Percentiles rank a stretch among this genome's conserved stretches.
Evolutionary conservation across 768 basidiomycete genomes (phyloP).

Genomic region (Trametes cinnabarina): DNA sequence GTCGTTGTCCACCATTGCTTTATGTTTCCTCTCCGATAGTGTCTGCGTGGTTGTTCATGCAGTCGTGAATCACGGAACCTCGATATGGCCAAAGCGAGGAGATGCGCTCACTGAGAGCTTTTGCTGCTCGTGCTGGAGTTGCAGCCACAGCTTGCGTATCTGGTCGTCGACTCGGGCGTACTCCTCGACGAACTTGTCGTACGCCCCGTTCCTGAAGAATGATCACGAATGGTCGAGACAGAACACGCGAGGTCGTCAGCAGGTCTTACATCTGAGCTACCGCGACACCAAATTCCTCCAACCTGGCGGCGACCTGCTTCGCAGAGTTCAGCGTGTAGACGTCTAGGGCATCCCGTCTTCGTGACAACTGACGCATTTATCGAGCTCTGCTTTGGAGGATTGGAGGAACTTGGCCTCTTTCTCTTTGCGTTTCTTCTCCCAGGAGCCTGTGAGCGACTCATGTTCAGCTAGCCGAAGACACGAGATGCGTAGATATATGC

Average conservation of each 20-base stretch:
- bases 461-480: neutral
- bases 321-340: neutral
- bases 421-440: conserved; percentile 31
- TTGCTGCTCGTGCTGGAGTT: conserved; percentile 23
- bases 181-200: conserved; percentile 27
- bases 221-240: neutral
- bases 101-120: conserved; percentile 14
- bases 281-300: conserved; percentile 18
- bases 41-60: conserved; percentile 1
- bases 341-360: neutral
- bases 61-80: too few relatives aligned
- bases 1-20: conserved; percentile 16
- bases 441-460: conserved; percentile 16
- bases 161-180: conserved; percentile 29
- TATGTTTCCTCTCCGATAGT: conserved; percentile 16
- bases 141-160: conserved; percentile 26
- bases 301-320: conserved; percentile 10
- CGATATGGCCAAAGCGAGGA: too few relatives aligned
- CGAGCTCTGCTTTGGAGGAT: conserved; percentile 16
- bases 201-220: conserved; percentile 19
- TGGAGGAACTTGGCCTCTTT: conserved; percentile 26
- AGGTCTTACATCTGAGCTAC: conserved; percentile 22
- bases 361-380: conserved; percentile 21
- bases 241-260: neutral
- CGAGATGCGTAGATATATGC: conserved; percentile 12